These are phyloP conservation scores for Mortierella sp. DNA, from an alignment of 371 early-diverging fungal species.

Conservation along the genomic window DNA sequence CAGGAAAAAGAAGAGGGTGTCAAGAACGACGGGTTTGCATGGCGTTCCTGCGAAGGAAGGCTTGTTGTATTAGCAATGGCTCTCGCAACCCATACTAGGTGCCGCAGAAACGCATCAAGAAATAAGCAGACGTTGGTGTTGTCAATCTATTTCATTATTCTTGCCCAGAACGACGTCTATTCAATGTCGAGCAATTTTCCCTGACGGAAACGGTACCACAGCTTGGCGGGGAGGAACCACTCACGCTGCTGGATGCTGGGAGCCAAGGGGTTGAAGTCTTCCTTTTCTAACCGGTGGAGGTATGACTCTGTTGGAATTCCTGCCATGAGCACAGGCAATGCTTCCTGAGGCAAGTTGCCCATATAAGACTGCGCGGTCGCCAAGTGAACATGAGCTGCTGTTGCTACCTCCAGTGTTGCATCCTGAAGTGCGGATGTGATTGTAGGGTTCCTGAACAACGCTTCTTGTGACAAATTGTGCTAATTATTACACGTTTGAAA, in stretches of 20 bases:
- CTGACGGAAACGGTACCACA: slow-evolving; percentile 59
- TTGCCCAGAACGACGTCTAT: neutral
- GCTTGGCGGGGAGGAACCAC: slow-evolving; percentile 76
- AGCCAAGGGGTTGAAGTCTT: slow-evolving; percentile 82
- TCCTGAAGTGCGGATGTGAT: slow-evolving; percentile 71
- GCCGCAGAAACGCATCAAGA: no score
- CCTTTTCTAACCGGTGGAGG: slow-evolving; percentile 74
- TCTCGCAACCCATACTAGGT: no score
- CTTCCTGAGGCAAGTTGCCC: slow-evolving; percentile 63
- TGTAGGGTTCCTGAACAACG: slow-evolving; percentile 77
- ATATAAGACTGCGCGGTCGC: slow-evolving; percentile 79
- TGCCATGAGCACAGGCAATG: slow-evolving; percentile 76
- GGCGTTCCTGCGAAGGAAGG: no score
- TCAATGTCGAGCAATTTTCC: slow-evolving; percentile 39
- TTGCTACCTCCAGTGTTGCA: slow-evolving; percentile 85
- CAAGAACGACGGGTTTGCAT: no score
- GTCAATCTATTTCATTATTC: neutral
- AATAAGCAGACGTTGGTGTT: neutral
- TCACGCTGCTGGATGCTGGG: slow-evolving; percentile 69
- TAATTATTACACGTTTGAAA: slow-evolving; percentile 34
- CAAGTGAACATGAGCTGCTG: slow-evolving; percentile 85
- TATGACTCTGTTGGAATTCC: slow-evolving; percentile 74
- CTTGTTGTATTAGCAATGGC: no score
- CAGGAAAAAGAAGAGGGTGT: no score
- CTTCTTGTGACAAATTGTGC: slow-evolving; percentile 80